phyloP scores from a whole-genome alignment of 2,329 filamentous ascomycete species.

The Epicoccum sorghinum region DNA sequence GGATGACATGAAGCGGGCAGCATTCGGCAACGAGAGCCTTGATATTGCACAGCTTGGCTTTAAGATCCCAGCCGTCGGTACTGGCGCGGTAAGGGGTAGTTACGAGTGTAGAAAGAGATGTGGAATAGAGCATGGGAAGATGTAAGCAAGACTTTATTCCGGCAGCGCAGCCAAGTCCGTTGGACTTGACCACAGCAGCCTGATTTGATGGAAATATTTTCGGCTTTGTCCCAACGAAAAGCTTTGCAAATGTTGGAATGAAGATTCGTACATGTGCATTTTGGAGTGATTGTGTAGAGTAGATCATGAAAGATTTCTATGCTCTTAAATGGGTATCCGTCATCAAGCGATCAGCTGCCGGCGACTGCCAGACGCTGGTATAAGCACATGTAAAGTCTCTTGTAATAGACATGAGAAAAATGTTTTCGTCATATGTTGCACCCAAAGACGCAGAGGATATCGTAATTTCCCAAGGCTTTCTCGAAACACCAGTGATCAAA shows the following conservation, averaged over 20 bases:
- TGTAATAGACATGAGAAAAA: constrained; percentile 7
- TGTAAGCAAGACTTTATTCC: background rate
- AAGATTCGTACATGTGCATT: background rate
- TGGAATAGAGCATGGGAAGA: constrained; percentile 22
- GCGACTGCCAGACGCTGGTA: constrained; percentile 11
- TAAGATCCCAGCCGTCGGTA: constrained; percentile 49
- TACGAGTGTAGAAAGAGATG: constrained; percentile 49
- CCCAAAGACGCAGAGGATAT: background rate
- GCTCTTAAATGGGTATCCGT: constrained; percentile 12
- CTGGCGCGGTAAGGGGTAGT: constrained; percentile 51
- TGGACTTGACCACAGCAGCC: too few species aligned
- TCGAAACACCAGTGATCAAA: background rate
- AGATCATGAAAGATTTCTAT: background rate
- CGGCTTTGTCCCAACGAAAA: background rate
- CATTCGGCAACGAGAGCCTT: constrained; percentile 48
- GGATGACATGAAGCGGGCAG: constrained; percentile 51
- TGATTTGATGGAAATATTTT: background rate
- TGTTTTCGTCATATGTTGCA: background rate
- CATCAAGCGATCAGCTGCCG: background rate
- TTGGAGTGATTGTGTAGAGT: constrained; percentile 6
- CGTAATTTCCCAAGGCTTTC: constrained; percentile 7
- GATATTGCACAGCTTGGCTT: constrained; percentile 39
- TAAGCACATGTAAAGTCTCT: constrained; percentile 12
- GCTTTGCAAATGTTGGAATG: background rate
- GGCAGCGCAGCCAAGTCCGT: too few species aligned